Evolutionary conservation across 371 early-diverging fungal species (phyloP).

Genomic region (Vairimorpha apis): DNA sequence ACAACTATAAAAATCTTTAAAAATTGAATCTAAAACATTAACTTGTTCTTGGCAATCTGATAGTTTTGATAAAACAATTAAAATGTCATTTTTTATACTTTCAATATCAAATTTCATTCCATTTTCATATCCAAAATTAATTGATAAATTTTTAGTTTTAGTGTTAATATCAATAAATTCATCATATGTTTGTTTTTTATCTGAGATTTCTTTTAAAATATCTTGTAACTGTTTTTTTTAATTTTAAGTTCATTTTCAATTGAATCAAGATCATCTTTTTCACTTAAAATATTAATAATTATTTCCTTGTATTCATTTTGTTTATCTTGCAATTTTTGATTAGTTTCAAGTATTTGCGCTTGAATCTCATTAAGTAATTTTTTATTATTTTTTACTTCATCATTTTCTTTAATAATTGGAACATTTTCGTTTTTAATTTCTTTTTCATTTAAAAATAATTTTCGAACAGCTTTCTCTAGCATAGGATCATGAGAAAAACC

Average conservation of each 20-base stretch:
- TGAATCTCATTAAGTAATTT: not conserved
- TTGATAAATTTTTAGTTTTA: conserved; percentile 13
- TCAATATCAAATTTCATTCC: not conserved
- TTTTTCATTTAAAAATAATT: not conserved
- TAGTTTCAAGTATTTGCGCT: not conserved
- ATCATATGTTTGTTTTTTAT: not conserved
- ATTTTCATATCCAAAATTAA: not conserved
- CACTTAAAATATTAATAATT: not conserved
- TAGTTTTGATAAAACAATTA: no score
- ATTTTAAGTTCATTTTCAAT: not conserved
- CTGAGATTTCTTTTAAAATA: not conserved
- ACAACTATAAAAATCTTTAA: no score
- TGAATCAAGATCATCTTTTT: conserved; percentile 1
- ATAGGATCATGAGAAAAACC: conserved; percentile 63
- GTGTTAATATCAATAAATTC: not conserved
- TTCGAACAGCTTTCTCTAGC: not conserved
- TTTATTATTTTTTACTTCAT: not conserved
- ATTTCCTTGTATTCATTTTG: not conserved
- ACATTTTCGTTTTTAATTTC: conserved; percentile 2
- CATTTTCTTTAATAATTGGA: not conserved
- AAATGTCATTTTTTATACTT: not conserved
- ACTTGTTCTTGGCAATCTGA: no score
- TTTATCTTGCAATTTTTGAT: not conserved
- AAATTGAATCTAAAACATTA: no score
- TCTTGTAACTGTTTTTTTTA: not conserved